Percentiles rank a stretch among this genome's conserved stretches.
phyloP scores from a whole-genome alignment of 2,329 filamentous ascomycete genomes.

The Karstenula rhodostoma region DNA sequence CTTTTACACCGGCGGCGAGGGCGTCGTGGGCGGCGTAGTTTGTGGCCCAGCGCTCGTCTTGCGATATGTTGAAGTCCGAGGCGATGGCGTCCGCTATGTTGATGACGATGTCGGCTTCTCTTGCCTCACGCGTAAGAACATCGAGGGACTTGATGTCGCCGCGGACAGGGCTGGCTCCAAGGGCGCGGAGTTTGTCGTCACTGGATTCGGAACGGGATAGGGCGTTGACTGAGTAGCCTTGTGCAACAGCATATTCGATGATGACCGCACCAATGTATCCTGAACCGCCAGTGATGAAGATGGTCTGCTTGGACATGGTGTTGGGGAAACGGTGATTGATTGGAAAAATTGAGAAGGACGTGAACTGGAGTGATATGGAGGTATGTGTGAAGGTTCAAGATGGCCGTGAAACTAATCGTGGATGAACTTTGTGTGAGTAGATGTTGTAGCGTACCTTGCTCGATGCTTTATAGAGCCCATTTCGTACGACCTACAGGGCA shows the following conservation, averaged over 20 bases:
- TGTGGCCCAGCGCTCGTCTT: conserved; percentile 31
- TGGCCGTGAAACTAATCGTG: neutral
- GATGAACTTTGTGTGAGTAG: neutral
- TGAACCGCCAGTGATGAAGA: conserved; percentile 37
- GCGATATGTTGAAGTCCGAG: conserved; percentile 16
- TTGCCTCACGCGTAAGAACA: conserved; percentile 49
- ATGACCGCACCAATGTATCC: conserved; percentile 38
- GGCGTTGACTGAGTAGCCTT: conserved; percentile 53
- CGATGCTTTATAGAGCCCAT: conserved; percentile 4
- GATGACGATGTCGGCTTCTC: conserved; percentile 55
- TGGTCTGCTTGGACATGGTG: conserved; percentile 17
- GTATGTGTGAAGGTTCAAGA: neutral
- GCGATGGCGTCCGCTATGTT: conserved; percentile 47
- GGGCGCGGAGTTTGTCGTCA: conserved; percentile 47
- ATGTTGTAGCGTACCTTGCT: neutral
- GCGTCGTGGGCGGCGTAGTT: conserved; percentile 51
- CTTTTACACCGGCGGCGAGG: conserved; percentile 46
- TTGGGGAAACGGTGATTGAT: neutral
- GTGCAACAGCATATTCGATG: conserved; percentile 45
- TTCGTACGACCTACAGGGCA: neutral
- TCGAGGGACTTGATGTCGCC: conserved; percentile 53
- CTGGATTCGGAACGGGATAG: conserved; percentile 51
- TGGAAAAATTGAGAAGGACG: neutral
- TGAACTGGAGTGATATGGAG: too few relatives aligned
- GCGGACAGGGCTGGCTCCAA: conserved; percentile 52